Percentiles rank a stretch among this genome's conserved stretches.
Evolutionary conservation across 1,139 yeast species (phyloP).

Genomic region (Arxiozyma heterogenica): DNA sequence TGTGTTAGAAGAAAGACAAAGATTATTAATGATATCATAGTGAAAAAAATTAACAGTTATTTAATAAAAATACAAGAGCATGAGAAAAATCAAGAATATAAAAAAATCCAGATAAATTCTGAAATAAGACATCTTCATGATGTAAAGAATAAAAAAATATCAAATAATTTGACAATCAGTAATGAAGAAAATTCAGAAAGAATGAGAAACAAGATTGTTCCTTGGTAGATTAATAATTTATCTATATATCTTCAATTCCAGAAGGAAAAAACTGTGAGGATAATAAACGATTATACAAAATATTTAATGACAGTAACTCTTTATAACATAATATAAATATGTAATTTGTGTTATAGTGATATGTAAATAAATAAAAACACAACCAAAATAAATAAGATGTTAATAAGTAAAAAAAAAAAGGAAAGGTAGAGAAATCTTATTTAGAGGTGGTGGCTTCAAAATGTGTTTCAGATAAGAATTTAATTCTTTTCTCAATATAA

Average conservation of each 20-base stretch:
- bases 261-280: neutral
- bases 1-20: neutral
- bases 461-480: slow-evolving; percentile 15
- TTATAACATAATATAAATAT: too few relatives aligned
- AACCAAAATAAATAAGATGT: neutral
- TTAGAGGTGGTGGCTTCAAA: neutral
- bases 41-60: slow-evolving; percentile 29
- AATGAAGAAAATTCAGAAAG: slow-evolving; percentile 60
- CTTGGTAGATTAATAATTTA: neutral
- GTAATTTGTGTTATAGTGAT: too few relatives aligned
- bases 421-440: neutral
- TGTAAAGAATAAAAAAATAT: slow-evolving; percentile 37
- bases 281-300: neutral
- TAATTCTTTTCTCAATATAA: slow-evolving; percentile 18
- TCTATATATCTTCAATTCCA: slow-evolving; percentile 4
- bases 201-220: slow-evolving; percentile 32
- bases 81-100: slow-evolving; percentile 14
- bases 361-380: neutral
- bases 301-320: neutral
- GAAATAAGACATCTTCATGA: slow-evolving; percentile 37
- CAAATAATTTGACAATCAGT: slow-evolving; percentile 42
- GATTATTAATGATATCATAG: neutral
- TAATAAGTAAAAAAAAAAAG: too few relatives aligned
- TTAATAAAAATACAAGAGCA: slow-evolving; percentile 60
- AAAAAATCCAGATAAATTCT: slow-evolving; percentile 6